A percentile compares a stretch with the other conserved stretches of the same genome.
phyloP scores from a whole-genome alignment of 2,329 filamentous ascomycete species.

The Trichoderma guizhouense region DNA sequence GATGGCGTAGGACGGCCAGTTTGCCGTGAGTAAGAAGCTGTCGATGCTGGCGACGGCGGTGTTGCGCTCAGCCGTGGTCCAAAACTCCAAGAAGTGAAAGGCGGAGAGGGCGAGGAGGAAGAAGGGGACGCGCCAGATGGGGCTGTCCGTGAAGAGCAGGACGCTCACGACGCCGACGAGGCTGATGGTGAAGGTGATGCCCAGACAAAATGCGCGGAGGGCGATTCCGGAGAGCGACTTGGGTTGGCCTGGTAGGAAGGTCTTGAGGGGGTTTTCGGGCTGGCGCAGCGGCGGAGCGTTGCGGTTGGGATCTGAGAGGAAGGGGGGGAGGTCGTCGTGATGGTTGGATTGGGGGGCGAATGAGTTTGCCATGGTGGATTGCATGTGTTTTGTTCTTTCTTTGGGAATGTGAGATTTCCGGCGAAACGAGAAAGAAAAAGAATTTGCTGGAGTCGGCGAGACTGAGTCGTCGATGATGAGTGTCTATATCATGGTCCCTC shows the following conservation, averaged over 20 bases:
- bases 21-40: conserved; percentile 79
- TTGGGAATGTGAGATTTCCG: background rate
- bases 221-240: conserved; percentile 61
- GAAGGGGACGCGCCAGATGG: conserved; percentile 61
- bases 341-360: background rate
- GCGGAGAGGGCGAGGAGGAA: conserved; percentile 67
- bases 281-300: background rate
- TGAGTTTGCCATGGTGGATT: conserved; percentile 13
- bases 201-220: conserved; percentile 54
- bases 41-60: conserved; percentile 66
- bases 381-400: background rate
- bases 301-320: conserved; percentile 21
- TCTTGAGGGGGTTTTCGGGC: conserved; percentile 25
- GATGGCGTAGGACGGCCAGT: conserved; percentile 79
- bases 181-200: conserved; percentile 40
- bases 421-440: background rate
- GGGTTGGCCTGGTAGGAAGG: conserved; percentile 44
- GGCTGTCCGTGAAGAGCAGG: conserved; percentile 39
- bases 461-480: background rate
- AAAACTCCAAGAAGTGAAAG: conserved; percentile 98
- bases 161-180: conserved; percentile 31
- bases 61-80: conserved; percentile 82
- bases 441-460: background rate
- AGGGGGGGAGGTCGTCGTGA: background rate
- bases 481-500: background rate